Evolutionary conservation across 2,329 filamentous ascomycete genomes (phyloP), one percentile per base, ranked within the genome.

Genomic region (Dactylellina drechsleri): DNA sequence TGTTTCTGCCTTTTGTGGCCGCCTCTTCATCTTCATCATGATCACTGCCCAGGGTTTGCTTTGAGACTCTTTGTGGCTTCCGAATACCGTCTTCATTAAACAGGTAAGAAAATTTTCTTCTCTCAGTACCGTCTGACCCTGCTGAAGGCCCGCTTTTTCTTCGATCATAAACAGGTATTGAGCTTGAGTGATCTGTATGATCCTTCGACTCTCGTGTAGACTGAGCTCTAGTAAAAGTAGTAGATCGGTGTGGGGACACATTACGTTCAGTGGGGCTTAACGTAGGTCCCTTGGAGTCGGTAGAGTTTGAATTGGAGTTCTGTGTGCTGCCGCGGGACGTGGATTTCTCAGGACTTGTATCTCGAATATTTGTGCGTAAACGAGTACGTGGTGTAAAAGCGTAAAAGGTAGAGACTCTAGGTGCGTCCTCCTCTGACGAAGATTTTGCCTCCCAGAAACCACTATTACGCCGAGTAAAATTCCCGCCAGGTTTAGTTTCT

Each of bases 11-110:
- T 53, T 64, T 74, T 23, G 41, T 23, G 18, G 53, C 61, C 2
- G 15, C 10, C 15, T 76, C 72, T 16, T 75, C 64, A 12, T 76
- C 72, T 8, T 28, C 72, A 20, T 76, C 72, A 15, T 65, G 59
- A n/a, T 76, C 72, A 49, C 60, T 70, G 13, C 62, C 72, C 3
- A 20, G 18, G 1, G 49, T 49, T 40, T 70, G 72, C 36, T 70
- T 76, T 7, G 59, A 45, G n/a, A 59, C 10, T 36, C 72, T 28
- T 18, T 68, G 53, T 4, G 72, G 59, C 26, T 58, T 66, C 31
- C 72, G 58, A 12, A 66, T n/a, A 12, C 70, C 65, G 60, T 76
- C 72, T 56, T 76, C 66, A 23, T 60, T 70, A 18, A 76, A 76
- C 6, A 76, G 47, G 40, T 76, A 76, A 13, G 72, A 68, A 49